These are phyloP conservation scores for Pythium volutum DNA, from an alignment of 352 stramenopile species.

Conservation along the genomic window DNA sequence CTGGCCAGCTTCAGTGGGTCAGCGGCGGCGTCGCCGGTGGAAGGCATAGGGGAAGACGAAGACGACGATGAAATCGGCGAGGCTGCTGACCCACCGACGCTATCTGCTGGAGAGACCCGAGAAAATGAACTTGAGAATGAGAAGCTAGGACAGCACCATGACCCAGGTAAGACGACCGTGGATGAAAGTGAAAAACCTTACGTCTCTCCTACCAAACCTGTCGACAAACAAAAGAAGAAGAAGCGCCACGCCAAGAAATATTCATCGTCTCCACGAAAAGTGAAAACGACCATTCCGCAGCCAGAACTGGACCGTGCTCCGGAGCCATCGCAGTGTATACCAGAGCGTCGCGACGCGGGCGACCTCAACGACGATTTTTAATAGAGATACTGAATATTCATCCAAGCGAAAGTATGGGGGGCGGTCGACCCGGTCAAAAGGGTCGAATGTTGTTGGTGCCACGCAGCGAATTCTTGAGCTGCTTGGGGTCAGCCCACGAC, in stretches of 20 bases:
- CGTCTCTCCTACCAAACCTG: conserved; percentile 5
- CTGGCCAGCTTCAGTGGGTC: neutral
- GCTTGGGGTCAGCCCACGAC: conserved; percentile 92
- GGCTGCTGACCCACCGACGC: neutral
- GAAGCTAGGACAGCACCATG: neutral
- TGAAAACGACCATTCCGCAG: neutral
- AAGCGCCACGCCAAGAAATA: conserved; percentile 17
- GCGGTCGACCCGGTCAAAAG: conserved; percentile 62
- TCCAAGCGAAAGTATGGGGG: no score
- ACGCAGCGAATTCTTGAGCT: conserved; percentile 91
- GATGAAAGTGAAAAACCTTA: neutral
- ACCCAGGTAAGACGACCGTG: neutral
- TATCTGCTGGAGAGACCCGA: neutral
- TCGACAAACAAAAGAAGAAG: conserved; percentile 19
- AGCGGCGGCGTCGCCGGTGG: neutral
- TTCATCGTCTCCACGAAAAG: neutral
- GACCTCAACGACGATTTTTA: conserved; percentile 26
- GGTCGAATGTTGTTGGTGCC: conserved; percentile 85
- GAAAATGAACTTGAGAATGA: neutral
- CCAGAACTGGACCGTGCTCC: neutral
- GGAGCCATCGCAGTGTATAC: neutral
- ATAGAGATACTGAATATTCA: neutral
- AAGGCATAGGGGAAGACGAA: neutral
- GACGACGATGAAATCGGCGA: neutral
- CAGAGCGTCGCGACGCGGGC: neutral